These are phyloP conservation scores for Monilinia aucupariae DNA, from an alignment of 2,329 filamentous ascomycete genomes.

Conservation along the genomic window DNA sequence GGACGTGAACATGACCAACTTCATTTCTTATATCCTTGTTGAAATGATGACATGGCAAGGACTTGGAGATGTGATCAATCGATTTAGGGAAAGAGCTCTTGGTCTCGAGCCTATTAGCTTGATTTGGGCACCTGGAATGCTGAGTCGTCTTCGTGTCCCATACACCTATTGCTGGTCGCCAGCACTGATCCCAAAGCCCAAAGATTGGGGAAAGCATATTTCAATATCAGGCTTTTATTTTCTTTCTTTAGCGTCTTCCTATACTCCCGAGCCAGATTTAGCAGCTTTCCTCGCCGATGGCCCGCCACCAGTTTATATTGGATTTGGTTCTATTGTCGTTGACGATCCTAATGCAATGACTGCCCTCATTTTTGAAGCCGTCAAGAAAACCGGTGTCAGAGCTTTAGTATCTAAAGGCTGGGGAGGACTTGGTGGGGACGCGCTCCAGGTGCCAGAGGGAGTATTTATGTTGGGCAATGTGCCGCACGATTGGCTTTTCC, in stretches of 20 bases:
- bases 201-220: slow-evolving; percentile 68
- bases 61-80: slow-evolving; percentile 83
- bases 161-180: slow-evolving; percentile 91
- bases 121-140: slow-evolving; percentile 76
- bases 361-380: slow-evolving; percentile 64
- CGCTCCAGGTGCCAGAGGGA: slow-evolving; percentile 62
- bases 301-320: slow-evolving; percentile 72
- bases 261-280: slow-evolving; percentile 60
- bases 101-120: slow-evolving; percentile 72
- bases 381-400: slow-evolving; percentile 61
- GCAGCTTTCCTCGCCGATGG: slow-evolving; percentile 61
- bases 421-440: slow-evolving; percentile 74
- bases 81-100: slow-evolving; percentile 69
- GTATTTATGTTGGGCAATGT: slow-evolving; percentile 81
- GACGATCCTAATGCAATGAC: slow-evolving; percentile 70
- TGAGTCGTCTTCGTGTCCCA: slow-evolving; percentile 70
- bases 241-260: slow-evolving; percentile 61
- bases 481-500: slow-evolving; percentile 86
- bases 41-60: slow-evolving; percentile 73
- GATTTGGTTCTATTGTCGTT: slow-evolving; percentile 78
- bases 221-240: slow-evolving; percentile 74
- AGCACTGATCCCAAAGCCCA: slow-evolving; percentile 69
- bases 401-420: slow-evolving; percentile 83
- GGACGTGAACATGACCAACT: slow-evolving; percentile 59
- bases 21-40: slow-evolving; percentile 62